phyloP scores from a whole-genome alignment of 768 basidiomycete genomes.

The Suillus bovinus region DNA sequence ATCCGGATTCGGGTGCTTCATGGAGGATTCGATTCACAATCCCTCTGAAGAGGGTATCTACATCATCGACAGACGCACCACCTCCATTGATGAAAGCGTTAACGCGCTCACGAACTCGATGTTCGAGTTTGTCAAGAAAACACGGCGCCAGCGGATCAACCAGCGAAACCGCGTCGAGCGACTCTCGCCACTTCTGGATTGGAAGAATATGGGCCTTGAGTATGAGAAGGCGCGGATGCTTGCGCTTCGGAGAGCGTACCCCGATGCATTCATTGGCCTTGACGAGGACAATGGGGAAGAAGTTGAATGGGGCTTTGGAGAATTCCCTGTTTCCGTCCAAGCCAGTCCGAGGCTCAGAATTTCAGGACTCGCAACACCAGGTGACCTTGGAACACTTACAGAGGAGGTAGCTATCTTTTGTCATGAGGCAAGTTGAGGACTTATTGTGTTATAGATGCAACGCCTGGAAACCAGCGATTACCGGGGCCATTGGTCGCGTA shows the following conservation, averaged over 20 bases:
- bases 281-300: conserved; percentile 52
- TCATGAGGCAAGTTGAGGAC: not conserved
- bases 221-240: conserved; percentile 95
- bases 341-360: conserved; percentile 81
- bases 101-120: conserved; percentile 76
- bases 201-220: conserved; percentile 98
- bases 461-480: conserved; percentile 85
- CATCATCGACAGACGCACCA: conserved; percentile 89
- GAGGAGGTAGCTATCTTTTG: conserved; percentile 58
- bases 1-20: conserved; percentile 97
- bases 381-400: conserved; percentile 88
- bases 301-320: conserved; percentile 16
- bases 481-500: conserved; percentile 56
- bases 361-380: conserved; percentile 84
- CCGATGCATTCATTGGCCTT: conserved; percentile 80
- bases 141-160: conserved; percentile 96
- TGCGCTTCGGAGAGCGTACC: conserved; percentile 90
- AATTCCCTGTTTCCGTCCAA: conserved; percentile 56
- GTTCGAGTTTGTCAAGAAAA: conserved; percentile 76
- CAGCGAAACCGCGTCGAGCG: conserved; percentile 98
- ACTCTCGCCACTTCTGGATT: conserved; percentile 89
- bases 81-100: conserved; percentile 91
- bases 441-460: conserved; percentile 65
- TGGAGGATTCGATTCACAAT: conserved; percentile 96
- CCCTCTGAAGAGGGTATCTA: conserved; percentile 96